Evolutionary conservation across 305 asterid genomes (phyloP).

Genomic region (Fraxinus nigra): DNA sequence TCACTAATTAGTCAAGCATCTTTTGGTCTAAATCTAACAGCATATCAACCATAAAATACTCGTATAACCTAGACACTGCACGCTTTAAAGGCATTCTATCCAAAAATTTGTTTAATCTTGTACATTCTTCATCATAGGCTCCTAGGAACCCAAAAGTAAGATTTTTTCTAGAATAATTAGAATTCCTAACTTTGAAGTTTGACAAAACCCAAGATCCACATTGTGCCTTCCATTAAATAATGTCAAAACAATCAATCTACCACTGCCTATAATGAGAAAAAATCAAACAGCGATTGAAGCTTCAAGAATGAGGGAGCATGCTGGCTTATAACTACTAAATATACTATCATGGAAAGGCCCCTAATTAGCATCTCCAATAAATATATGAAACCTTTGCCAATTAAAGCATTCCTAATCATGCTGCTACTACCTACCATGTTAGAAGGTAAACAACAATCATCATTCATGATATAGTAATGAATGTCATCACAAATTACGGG

Average conservation of each 20-base stretch:
- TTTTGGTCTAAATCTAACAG: not conserved
- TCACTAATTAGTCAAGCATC: not conserved
- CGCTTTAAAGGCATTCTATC: not conserved
- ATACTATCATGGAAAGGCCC: not conserved
- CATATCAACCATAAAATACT: not conserved
- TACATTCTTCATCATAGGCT: not conserved
- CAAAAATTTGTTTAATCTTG: not conserved
- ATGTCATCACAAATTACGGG: not conserved
- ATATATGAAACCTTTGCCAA: not conserved
- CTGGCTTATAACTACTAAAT: not conserved
- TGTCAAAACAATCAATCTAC: not conserved
- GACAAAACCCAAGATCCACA: not conserved
- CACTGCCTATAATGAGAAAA: not conserved
- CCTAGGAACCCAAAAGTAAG: not conserved
- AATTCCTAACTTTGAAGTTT: not conserved
- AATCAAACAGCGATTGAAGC: not conserved
- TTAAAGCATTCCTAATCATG: not conserved
- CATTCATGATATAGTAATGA: not conserved
- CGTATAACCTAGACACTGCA: not conserved
- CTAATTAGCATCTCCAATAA: not conserved
- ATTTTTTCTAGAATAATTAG: not conserved
- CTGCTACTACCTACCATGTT: not conserved
- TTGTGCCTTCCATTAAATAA: not conserved
- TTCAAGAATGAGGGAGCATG: not conserved
- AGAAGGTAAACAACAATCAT: not conserved